Evolutionary conservation across 2,329 filamentous ascomycete genomes (phyloP), one percentile per base, ranked within the genome.

Genomic region (Aureobasidium zeae): DNA sequence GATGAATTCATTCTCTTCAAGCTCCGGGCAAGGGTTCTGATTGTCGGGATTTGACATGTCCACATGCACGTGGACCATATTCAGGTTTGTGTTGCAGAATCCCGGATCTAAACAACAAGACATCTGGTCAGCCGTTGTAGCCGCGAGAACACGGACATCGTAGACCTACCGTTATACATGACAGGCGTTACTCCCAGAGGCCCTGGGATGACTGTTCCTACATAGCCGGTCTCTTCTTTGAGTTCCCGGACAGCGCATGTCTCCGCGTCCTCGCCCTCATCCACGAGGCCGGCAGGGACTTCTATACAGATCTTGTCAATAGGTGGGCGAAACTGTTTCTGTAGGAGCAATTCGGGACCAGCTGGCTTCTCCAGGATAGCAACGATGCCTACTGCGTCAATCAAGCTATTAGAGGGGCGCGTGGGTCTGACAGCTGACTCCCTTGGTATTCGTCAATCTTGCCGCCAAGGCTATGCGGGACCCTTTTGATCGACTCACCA

Each of bases 1-100:
- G 48, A 80, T 79, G 54, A 74, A 70, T 61, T 79, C 76, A 8
- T 75, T 76, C 39, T 77, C 74, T 46, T 79, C 75, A 24, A 78
- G 61, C 37, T 68, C 64, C 60, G 79, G 76, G 61, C 74, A 68
- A 0, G 76, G 76, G 61, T 68, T 60, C 51, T 71, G 67, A 3
- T 65, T 69, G 49, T 71, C 70, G 38, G 46, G 33, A 22, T 62
- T 59, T 9, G 63, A 59, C 43, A 79, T 55, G 38, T 72, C 56
- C 11, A 77, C 74, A 58, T 77, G 72, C 11, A 79, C 73, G 57
- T 73, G 75, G 45, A 72, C 74, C 48, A 79, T 61, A 55, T 62
- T 46, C 11, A 48, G 29, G 10, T 77, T 79, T 38, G 76, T 73
- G 45, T 68, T 73, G 46, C 68, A 75, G 65, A 79, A 63, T 17